Evolutionary conservation across 257 asterid genomes (phyloP), one percentile per base, ranked within the genome.

Genomic region (Solanum rostratum): DNA sequence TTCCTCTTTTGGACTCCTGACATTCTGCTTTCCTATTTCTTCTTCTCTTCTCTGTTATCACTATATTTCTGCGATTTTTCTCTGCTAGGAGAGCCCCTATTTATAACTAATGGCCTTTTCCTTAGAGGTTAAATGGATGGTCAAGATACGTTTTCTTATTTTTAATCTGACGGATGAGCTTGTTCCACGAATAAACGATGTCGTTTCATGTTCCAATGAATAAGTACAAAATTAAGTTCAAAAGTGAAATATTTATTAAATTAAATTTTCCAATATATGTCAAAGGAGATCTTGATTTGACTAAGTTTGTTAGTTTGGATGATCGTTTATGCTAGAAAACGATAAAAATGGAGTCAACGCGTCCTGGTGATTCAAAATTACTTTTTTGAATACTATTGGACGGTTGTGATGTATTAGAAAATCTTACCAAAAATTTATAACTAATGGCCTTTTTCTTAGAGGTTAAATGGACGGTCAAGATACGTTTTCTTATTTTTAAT

Each of bases 1-100:
- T 88, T 87, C 80, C 86, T 85, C 46, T 90, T 90, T 3, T 90
- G 16, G 24, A 50, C 45, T 12, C 82, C 27, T 16, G 63, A 78
- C 82, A 78, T 78, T 29, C 7, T 74, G 2, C 18, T 73, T 13
- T 45, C 1, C 7, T 71, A 3, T 74, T 46, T 8, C 30, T 73
- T 1, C 12, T 10, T 19, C 24, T n/a, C 19, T n/a, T 71, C 33
- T 3, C 37, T 3, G 55, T 43, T n/a, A n/a, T 71, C 80, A 5
- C 37, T 69, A 45, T 39, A 39, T 5, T 5, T 24, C 63, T 49
- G 46, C 63, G 5, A 15, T 14, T 46, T 74, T 39, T 24, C 24
- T 24, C 18, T 46, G 43, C 60, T 24, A 4, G 22, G 33, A 13
- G 24, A 14, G 39, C 6, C 24, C 41, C 41, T 12, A 43, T n/a